Conservation (phyloP, 768 basidiomycete genomes). For the Boletus bicolor region DNA sequence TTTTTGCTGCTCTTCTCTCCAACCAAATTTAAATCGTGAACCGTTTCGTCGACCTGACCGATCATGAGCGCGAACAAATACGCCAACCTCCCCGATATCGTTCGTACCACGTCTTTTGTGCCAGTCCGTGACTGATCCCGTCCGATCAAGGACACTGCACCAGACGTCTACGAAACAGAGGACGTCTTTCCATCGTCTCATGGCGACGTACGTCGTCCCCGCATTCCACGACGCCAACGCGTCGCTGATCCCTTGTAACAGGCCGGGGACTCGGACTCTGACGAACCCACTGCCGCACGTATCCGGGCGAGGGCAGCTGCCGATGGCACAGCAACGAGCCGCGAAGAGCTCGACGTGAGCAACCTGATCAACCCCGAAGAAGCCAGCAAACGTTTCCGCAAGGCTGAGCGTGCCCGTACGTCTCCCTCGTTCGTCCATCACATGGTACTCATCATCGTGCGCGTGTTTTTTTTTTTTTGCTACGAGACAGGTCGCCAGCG, state of each 20-base stretch:
- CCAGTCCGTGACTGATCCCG: not conserved
- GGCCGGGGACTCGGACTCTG: conserved; percentile 66
- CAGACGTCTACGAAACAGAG: conserved; percentile 89
- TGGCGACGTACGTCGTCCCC: conserved; percentile 42
- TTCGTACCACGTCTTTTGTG: conserved; percentile 36
- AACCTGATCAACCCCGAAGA: conserved; percentile 62
- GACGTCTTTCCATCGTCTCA: conserved; percentile 61
- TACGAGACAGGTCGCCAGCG: conserved; percentile 43
- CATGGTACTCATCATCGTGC: not conserved
- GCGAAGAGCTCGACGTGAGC: conserved; percentile 69
- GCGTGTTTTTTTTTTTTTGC: not conserved
- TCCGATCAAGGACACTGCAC: conserved; percentile 72
- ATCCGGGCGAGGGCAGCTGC: conserved; percentile 29
- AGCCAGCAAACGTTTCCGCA: conserved; percentile 67
- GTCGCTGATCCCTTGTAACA: conserved; percentile 26
- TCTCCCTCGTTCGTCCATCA: not conserved
- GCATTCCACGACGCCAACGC: not conserved
- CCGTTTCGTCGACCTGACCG: not conserved
- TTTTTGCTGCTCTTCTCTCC: conserved; percentile 26
- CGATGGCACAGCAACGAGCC: conserved; percentile 36
- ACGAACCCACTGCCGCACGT: conserved; percentile 49
- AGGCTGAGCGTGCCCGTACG: conserved; percentile 64
- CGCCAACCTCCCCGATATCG: conserved; percentile 88
- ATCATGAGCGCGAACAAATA: conserved; percentile 74
- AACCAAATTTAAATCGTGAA: not conserved